A percentile compares a stretch with the other conserved stretches of the same genome.
phyloP scores from a whole-genome alignment of 2,329 filamentous ascomycete genomes.

The Pseudonectria buxi region DNA sequence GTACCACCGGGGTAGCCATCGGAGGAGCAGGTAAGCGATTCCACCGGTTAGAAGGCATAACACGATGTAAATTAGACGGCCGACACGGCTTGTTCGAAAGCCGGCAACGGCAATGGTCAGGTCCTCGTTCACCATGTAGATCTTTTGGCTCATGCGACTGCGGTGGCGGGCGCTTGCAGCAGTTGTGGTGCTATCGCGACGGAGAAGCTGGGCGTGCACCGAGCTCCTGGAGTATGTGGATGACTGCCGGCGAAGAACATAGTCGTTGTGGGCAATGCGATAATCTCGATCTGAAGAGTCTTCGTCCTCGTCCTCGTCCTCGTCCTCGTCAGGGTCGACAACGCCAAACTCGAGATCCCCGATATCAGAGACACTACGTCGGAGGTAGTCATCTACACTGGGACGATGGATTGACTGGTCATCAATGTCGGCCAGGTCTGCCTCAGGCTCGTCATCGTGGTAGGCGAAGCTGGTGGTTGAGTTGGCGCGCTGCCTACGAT shows the following conservation, averaged over 20 bases:
- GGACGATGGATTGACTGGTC: slow-evolving; percentile 24
- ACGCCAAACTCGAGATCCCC: slow-evolving; percentile 34
- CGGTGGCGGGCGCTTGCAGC: slow-evolving; percentile 56
- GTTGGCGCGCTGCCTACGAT: slow-evolving; percentile 72
- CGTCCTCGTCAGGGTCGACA: slow-evolving; percentile 29
- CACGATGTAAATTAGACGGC: slow-evolving; percentile 60
- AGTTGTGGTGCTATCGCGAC: slow-evolving; percentile 64
- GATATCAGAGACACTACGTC: slow-evolving; percentile 30
- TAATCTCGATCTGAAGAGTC: slow-evolving; percentile 36
- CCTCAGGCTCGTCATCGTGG: slow-evolving; percentile 60
- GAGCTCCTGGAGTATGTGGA: slow-evolving; percentile 53
- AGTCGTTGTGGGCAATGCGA: slow-evolving; percentile 36
- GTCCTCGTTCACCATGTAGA: slow-evolving; percentile 90
- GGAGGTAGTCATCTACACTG: slow-evolving; percentile 18
- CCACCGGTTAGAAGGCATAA: slow-evolving; percentile 70
- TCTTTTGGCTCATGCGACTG: slow-evolving; percentile 73
- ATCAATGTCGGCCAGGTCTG: slow-evolving; percentile 25
- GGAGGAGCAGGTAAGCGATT: slow-evolving; percentile 73
- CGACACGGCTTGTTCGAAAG: slow-evolving; percentile 69
- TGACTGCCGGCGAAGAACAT: slow-evolving; percentile 52
- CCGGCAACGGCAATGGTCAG: slow-evolving; percentile 89
- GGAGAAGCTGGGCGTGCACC: slow-evolving; percentile 58
- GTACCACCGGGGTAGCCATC: slow-evolving; percentile 87
- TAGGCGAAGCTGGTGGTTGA: slow-evolving; percentile 87
- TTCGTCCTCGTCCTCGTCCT: slow-evolving; percentile 35